Evolutionary conservation across 257 asterid species (phyloP).

Genomic region (Echium plantagineum): DNA sequence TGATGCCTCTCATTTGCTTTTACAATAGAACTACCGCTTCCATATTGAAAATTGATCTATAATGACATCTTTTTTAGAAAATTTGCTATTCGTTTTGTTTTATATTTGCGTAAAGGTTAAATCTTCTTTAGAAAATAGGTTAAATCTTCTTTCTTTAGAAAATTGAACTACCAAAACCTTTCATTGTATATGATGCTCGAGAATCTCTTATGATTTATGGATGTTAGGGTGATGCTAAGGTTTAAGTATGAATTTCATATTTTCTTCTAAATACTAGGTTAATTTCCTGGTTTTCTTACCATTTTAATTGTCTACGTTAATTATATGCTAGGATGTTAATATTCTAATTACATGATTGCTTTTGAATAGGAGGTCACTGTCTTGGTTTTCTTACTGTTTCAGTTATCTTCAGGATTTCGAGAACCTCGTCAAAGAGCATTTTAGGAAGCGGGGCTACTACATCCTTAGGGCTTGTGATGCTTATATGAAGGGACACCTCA

Average conservation of each 20-base stretch:
- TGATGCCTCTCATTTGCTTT: too few species aligned
- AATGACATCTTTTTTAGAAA: too few species aligned
- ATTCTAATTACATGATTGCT: not conserved
- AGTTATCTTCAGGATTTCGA: slow-evolving; percentile 65
- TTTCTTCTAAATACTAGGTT: not conserved
- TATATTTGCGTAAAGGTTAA: too few species aligned
- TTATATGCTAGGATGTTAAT: not conserved
- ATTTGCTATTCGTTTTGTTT: too few species aligned
- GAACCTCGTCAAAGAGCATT: slow-evolving; percentile 69
- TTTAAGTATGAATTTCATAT: not conserved
- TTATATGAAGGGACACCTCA: slow-evolving; percentile 80
- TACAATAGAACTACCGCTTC: too few species aligned
- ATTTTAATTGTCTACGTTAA: too few species aligned
- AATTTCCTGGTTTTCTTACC: too few species aligned
- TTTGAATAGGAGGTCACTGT: not conserved
- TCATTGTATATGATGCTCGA: not conserved
- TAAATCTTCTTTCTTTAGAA: too few species aligned
- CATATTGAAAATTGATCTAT: too few species aligned
- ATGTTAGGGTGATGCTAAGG: not conserved
- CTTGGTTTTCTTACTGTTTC: not conserved
- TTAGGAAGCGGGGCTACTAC: slow-evolving; percentile 65
- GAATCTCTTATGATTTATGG: not conserved
- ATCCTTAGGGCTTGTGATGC: slow-evolving; percentile 94
- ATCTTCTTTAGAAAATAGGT: too few species aligned
- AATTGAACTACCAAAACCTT: not conserved